Conservation (phyloP, 192 early-diverging fungal genomes). For the Linnemannia exigua region DNA sequence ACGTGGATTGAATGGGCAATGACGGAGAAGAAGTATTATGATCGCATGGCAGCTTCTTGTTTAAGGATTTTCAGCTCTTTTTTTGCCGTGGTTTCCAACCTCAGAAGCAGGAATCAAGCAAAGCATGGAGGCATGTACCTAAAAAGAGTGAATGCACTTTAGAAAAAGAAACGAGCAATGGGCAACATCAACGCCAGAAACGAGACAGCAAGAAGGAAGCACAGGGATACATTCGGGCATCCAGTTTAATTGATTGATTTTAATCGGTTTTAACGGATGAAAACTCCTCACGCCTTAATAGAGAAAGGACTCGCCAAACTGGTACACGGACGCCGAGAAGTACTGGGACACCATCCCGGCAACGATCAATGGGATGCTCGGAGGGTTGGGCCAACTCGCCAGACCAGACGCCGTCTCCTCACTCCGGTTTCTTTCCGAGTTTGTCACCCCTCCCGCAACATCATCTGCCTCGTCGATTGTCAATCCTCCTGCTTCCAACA, state of each 20-base stretch:
- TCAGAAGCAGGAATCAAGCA: neutral
- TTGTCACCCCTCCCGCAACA: slow-evolving; percentile 54
- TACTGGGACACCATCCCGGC: slow-evolving; percentile 71
- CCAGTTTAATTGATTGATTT: too few relatives aligned
- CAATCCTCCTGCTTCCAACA: slow-evolving; percentile 28
- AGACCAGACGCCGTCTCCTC: slow-evolving; percentile 81
- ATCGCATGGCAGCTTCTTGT: neutral
- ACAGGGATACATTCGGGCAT: too few relatives aligned
- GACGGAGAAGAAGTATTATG: neutral
- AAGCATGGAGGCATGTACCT: slow-evolving; percentile 45
- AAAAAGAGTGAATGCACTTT: neutral
- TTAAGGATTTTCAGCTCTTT: neutral
- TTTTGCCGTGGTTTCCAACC: neutral
- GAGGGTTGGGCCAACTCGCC: slow-evolving; percentile 85
- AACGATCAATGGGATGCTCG: slow-evolving; percentile 91
- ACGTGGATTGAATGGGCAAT: neutral
- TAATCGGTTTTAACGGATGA: too few relatives aligned
- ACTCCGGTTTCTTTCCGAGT: slow-evolving; percentile 76
- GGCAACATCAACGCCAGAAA: neutral
- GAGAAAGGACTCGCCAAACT: slow-evolving; percentile 59
- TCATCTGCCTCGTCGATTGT: slow-evolving; percentile 22
- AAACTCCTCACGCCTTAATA: neutral
- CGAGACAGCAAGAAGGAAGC: too few relatives aligned
- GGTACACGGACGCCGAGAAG: slow-evolving; percentile 77
- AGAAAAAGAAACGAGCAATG: neutral